Conservation (phyloP, 495 filamentous ascomycete genomes). For the Aspergillus funiculosus region DNA sequence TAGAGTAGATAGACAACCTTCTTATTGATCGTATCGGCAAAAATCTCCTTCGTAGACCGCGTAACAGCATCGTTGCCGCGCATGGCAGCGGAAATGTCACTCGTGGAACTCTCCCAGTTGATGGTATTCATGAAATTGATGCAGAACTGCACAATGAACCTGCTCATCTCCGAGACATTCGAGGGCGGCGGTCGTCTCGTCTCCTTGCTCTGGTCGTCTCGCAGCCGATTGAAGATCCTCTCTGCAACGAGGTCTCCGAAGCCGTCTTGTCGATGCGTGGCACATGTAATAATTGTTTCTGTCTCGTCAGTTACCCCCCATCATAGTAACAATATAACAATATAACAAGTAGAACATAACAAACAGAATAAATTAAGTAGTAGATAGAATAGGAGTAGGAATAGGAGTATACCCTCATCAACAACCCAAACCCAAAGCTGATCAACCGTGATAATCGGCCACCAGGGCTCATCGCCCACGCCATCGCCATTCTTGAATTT, state of each 20-base stretch:
- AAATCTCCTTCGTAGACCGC: background rate
- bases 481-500: background rate
- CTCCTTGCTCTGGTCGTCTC: background rate
- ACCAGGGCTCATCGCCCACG: slow-evolving; percentile 4
- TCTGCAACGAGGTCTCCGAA: slow-evolving; percentile 30
- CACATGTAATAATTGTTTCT: slow-evolving; percentile 48
- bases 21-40: background rate
- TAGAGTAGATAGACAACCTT: background rate
- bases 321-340: too few relatives aligned
- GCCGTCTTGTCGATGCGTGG: slow-evolving; percentile 21
- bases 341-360: too few relatives aligned
- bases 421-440: too few relatives aligned
- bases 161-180: slow-evolving; percentile 40
- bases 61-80: background rate
- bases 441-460: slow-evolving; percentile 49
- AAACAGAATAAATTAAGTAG: too few relatives aligned
- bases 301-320: too few relatives aligned
- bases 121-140: slow-evolving; percentile 31
- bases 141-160: slow-evolving; percentile 42
- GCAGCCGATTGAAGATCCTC: slow-evolving; percentile 1
- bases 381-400: too few relatives aligned
- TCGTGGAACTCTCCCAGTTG: background rate
- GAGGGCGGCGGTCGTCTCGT: slow-evolving; percentile 4
- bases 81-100: background rate
- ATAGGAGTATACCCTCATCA: too few relatives aligned